These are phyloP conservation scores for Hapsidospora chrysogenum DNA, from an alignment of 495 filamentous ascomycete species.

Conservation along the genomic window DNA sequence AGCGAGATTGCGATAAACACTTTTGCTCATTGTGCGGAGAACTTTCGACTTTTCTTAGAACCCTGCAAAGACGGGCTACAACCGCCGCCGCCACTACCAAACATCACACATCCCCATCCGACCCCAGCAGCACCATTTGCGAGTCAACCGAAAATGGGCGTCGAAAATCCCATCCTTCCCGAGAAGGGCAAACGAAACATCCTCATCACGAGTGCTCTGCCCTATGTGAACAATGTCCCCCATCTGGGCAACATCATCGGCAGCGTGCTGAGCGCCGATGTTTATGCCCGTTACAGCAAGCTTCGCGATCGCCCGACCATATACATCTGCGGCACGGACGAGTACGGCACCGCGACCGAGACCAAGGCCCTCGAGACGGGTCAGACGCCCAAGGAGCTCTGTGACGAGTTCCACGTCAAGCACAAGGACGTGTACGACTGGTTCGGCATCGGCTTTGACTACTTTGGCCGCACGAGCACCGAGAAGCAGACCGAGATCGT, in stretches of 20 bases:
- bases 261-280: slow-evolving; percentile 66
- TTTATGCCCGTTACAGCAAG: slow-evolving; percentile 33
- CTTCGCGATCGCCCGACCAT: slow-evolving; percentile 28
- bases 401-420: slow-evolving; percentile 71
- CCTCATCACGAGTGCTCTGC: slow-evolving; percentile 49
- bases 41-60: too few species aligned
- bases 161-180: slow-evolving; percentile 17
- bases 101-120: too few species aligned
- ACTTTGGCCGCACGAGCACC: slow-evolving; percentile 73
- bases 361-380: slow-evolving; percentile 42
- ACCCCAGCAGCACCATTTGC: too few species aligned
- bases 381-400: slow-evolving; percentile 50
- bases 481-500: slow-evolving; percentile 68
- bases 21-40: too few species aligned
- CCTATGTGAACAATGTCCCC: slow-evolving; percentile 93
- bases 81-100: too few species aligned
- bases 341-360: slow-evolving; percentile 80
- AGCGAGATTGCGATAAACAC: too few species aligned
- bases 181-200: slow-evolving; percentile 32
- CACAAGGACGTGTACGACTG: slow-evolving; percentile 79
- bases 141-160: slow-evolving; percentile 8
- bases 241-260: slow-evolving; percentile 92
- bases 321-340: slow-evolving; percentile 55
- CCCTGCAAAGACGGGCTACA: too few species aligned
- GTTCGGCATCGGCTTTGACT: slow-evolving; percentile 65